phyloP scores from a whole-genome alignment of 2,329 filamentous ascomycete genomes.

The Cladosporium sp. region DNA sequence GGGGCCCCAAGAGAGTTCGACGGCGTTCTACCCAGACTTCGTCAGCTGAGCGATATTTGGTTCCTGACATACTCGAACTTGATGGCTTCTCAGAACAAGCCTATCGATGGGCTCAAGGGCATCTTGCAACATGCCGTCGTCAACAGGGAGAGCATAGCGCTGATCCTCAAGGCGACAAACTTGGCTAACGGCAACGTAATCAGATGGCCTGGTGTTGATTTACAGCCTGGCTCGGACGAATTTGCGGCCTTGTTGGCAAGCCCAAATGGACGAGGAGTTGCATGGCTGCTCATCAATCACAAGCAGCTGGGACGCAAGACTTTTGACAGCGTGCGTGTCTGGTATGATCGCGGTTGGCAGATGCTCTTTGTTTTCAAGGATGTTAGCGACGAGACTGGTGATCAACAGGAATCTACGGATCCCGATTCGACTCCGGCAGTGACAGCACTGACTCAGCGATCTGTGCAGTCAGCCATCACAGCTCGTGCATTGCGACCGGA shows the following conservation, averaged over 20 bases:
- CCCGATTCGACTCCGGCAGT: background rate
- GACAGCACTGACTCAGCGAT: background rate
- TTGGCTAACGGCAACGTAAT: background rate
- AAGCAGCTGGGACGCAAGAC: constrained; percentile 23
- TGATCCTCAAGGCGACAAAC: background rate
- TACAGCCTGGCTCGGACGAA: constrained; percentile 11
- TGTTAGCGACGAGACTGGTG: background rate
- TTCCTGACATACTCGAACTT: constrained; percentile 23
- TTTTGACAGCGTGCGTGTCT: constrained; percentile 14
- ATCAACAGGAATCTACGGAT: background rate
- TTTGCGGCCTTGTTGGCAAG: constrained; percentile 23
- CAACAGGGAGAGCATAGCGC: background rate
- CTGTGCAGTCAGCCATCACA: background rate
- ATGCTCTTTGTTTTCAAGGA: constrained; percentile 2
- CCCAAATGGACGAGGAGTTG: constrained; percentile 23
- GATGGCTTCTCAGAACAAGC: constrained; percentile 7
- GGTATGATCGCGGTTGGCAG: background rate
- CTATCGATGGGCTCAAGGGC: constrained; percentile 1
- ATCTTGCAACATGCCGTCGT: background rate
- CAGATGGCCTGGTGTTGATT: constrained; percentile 10
- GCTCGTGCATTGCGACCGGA: background rate
- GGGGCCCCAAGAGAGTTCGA: background rate
- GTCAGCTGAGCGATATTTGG: constrained; percentile 23
- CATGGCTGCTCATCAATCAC: constrained; percentile 25
- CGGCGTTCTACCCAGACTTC: constrained; percentile 6